These are phyloP conservation scores for Emericellopsis atlantica DNA, from an alignment of 2,329 filamentous ascomycete species.

Conservation along the genomic window DNA sequence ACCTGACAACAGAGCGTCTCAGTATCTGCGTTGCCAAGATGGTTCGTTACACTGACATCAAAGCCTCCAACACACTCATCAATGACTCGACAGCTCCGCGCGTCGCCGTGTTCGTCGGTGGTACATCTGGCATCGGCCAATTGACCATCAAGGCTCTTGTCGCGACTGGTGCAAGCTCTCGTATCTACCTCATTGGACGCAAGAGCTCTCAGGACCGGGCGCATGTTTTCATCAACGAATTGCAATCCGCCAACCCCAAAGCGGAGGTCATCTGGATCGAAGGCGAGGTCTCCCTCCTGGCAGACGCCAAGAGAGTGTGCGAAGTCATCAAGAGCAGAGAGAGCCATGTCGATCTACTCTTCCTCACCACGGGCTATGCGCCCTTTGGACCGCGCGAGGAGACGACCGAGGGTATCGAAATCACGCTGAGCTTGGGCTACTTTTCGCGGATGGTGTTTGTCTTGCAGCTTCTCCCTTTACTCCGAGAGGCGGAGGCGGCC, in stretches of 20 bases:
- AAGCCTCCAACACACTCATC: slow-evolving; percentile 24
- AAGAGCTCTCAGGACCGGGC: slow-evolving; percentile 16
- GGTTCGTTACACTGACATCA: slow-evolving; percentile 21
- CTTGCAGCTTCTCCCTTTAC: slow-evolving; percentile 24
- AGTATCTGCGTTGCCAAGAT: not conserved
- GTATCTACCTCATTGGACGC: slow-evolving; percentile 30
- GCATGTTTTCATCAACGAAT: slow-evolving; percentile 19
- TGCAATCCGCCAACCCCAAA: slow-evolving; percentile 20
- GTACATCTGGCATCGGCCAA: slow-evolving; percentile 32
- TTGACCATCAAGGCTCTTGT: slow-evolving; percentile 23
- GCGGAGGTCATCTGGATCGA: slow-evolving; percentile 28
- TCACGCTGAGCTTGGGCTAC: slow-evolving; percentile 23
- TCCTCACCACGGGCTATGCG: slow-evolving; percentile 28
- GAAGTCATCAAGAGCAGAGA: slow-evolving; percentile 23
- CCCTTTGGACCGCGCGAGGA: slow-evolving; percentile 23
- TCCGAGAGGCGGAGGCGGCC: slow-evolving; percentile 12
- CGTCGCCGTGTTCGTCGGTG: slow-evolving; percentile 29
- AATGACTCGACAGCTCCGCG: slow-evolving; percentile 20
- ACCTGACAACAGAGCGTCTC: no score
- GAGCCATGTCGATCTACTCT: slow-evolving; percentile 25
- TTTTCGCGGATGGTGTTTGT: slow-evolving; percentile 30
- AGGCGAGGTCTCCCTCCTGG: slow-evolving; percentile 29
- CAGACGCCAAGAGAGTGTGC: slow-evolving; percentile 25
- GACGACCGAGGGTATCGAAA: slow-evolving; percentile 28
- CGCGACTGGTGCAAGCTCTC: slow-evolving; percentile 16